Evolutionary conservation across 257 asterid species (phyloP).

Genomic region (Cordia subcordata): DNA sequence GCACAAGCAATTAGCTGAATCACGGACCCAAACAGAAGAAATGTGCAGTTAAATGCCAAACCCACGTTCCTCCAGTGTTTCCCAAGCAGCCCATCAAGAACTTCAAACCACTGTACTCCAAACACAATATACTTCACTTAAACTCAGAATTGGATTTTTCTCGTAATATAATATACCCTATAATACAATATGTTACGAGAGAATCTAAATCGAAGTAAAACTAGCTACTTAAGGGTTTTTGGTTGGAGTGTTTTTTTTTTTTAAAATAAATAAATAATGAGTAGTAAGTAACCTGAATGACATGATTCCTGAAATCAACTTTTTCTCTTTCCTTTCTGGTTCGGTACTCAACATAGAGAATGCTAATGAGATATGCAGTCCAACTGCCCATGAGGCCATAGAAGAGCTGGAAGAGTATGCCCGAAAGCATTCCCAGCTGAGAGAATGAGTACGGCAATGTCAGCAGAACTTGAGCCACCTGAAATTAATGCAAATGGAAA

Average conservation of each 20-base stretch:
- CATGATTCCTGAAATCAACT: conserved; percentile 82
- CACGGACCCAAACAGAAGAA: conserved; percentile 92
- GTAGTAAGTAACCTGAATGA: conserved; percentile 58
- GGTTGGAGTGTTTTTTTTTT: too few relatives aligned
- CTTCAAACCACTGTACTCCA: conserved; percentile 81
- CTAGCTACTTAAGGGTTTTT: too few relatives aligned
- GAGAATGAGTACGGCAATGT: conserved; percentile 90
- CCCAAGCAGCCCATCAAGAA: conserved; percentile 89
- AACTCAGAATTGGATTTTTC: background rate
- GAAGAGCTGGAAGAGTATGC: conserved; percentile 67
- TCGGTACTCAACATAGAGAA: conserved; percentile 77
- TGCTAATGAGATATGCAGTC: conserved; percentile 85
- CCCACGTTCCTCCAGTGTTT: conserved; percentile 98
- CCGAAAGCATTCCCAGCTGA: conserved; percentile 86
- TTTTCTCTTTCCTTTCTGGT: conserved; percentile 84
- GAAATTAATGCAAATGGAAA: background rate
- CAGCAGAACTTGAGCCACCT: conserved; percentile 91
- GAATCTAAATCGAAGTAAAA: too few relatives aligned
- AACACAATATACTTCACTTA: too few relatives aligned
- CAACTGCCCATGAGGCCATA: conserved; percentile 84
- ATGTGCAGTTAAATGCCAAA: conserved; percentile 89
- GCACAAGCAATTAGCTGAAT: conserved; percentile 99
- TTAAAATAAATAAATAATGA: too few relatives aligned
- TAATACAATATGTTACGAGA: too few relatives aligned
- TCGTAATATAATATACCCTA: too few relatives aligned